Percentiles rank a stretch among this genome's conserved stretches.
Conservation (phyloP, 495 filamentous ascomycete species). For the Neurospora terricola region DNA sequence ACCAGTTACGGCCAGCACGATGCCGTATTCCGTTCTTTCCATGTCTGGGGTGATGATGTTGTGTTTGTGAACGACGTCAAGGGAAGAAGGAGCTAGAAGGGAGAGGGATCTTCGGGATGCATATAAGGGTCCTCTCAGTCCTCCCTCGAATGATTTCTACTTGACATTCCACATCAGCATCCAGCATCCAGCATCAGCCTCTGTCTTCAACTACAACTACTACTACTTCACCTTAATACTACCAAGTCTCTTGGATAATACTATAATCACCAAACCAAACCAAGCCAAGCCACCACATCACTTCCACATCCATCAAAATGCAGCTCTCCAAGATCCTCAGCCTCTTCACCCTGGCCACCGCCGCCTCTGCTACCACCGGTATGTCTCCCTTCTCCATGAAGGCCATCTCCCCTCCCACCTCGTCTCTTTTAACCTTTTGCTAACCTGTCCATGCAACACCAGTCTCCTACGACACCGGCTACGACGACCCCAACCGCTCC, state of each 20-base stretch:
- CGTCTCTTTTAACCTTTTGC: background rate
- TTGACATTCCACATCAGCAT: background rate
- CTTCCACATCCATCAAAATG: constrained; percentile 29
- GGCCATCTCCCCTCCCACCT: background rate
- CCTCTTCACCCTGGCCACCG: constrained; percentile 26
- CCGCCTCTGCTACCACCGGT: constrained; percentile 27
- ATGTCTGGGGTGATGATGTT: background rate
- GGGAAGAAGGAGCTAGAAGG: background rate
- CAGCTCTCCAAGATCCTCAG: constrained; percentile 37
- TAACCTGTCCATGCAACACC: background rate
- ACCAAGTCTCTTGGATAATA: background rate
- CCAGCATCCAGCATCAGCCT: background rate
- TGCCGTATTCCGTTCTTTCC: background rate
- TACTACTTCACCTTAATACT: background rate
- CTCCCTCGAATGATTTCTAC: no score
- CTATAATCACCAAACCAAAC: background rate
- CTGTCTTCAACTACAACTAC: background rate
- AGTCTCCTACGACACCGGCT: constrained; percentile 51
- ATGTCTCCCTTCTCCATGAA: background rate
- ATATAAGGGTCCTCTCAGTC: background rate
- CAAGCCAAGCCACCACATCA: background rate
- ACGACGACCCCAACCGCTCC: constrained; percentile 39
- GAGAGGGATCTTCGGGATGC: background rate
- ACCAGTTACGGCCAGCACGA: background rate
- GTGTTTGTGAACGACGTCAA: background rate